Conservation (phyloP, 257 asterid species). For the Solanum phureja region DNA sequence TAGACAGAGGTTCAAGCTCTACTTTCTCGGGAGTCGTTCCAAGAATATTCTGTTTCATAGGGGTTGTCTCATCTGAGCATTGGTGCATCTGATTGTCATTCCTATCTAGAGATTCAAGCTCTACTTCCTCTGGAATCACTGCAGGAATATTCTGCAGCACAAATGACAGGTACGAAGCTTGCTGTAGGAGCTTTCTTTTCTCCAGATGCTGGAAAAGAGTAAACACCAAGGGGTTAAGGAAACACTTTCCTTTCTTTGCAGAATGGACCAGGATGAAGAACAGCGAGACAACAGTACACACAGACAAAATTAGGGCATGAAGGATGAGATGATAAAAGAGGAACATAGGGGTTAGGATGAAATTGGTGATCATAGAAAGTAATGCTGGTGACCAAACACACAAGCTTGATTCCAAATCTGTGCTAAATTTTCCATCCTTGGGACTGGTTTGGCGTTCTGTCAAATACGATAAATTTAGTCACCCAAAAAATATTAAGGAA, state of each 20-base stretch:
- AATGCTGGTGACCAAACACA: neutral
- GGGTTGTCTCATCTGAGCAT: conserved; percentile 28
- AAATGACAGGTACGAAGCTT: neutral
- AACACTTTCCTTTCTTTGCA: neutral
- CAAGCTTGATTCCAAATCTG: neutral
- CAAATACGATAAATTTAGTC: neutral
- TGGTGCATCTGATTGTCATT: neutral
- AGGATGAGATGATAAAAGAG: neutral
- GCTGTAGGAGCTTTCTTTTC: neutral
- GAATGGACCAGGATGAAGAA: neutral
- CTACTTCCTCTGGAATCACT: conserved; percentile 3
- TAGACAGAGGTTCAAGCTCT: conserved; percentile 19
- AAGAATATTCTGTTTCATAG: conserved; percentile 35
- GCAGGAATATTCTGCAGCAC: neutral
- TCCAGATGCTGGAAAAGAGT: neutral
- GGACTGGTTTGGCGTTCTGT: neutral
- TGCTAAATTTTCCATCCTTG: neutral
- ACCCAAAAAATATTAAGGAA: neutral
- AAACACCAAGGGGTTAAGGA: neutral
- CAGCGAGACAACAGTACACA: neutral
- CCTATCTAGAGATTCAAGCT: neutral
- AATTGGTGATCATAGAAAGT: neutral
- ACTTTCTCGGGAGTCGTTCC: conserved; percentile 33
- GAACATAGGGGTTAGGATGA: neutral
- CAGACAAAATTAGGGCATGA: neutral